Percentiles rank a stretch among this genome's conserved stretches.
Evolutionary conservation across 352 stramenopile genomes (phyloP).

Genomic region (Phytophthora boehmeriae): DNA sequence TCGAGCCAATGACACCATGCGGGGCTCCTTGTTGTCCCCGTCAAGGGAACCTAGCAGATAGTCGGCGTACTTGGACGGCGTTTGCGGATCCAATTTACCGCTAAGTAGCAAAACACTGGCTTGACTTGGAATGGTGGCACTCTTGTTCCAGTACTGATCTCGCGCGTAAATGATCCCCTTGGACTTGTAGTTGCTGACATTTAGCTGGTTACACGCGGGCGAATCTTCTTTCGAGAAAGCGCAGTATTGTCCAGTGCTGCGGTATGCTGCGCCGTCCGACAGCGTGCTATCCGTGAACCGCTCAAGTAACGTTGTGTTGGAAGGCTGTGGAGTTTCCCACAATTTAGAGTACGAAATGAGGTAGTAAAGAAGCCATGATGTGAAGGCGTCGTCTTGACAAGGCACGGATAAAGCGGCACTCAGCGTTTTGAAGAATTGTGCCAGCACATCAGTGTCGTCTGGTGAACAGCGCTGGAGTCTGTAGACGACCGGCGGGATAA

Average conservation of each 20-base stretch:
- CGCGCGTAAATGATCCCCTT: constrained; percentile 33
- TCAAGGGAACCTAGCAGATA: constrained; percentile 27
- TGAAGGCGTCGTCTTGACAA: constrained; percentile 18
- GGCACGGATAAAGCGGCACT: background rate
- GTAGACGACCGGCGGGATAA: constrained; percentile 37
- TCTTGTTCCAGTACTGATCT: no score
- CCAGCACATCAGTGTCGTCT: constrained; percentile 17
- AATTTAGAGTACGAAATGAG: constrained; percentile 44
- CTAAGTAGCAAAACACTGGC: constrained; percentile 45
- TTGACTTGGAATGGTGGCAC: constrained; percentile 31
- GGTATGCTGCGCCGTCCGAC: constrained; percentile 12
- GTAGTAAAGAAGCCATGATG: constrained; percentile 40
- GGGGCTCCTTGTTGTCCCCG: constrained; percentile 31
- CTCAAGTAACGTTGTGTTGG: background rate
- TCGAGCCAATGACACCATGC: constrained; percentile 29
- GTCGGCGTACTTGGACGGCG: constrained; percentile 48
- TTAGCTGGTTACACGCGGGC: constrained; percentile 15
- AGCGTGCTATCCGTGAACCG: constrained; percentile 21
- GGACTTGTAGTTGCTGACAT: constrained; percentile 5
- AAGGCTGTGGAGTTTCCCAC: constrained; percentile 34
- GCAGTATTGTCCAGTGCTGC: constrained; percentile 41
- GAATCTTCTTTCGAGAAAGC: no score
- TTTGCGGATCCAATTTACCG: constrained; percentile 42
- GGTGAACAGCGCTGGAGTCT: no score
- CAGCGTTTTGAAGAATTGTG: constrained; percentile 10